phyloP scores from a whole-genome alignment of 352 stramenopile genomes.

The Phytopythium cucurbitacearum region DNA sequence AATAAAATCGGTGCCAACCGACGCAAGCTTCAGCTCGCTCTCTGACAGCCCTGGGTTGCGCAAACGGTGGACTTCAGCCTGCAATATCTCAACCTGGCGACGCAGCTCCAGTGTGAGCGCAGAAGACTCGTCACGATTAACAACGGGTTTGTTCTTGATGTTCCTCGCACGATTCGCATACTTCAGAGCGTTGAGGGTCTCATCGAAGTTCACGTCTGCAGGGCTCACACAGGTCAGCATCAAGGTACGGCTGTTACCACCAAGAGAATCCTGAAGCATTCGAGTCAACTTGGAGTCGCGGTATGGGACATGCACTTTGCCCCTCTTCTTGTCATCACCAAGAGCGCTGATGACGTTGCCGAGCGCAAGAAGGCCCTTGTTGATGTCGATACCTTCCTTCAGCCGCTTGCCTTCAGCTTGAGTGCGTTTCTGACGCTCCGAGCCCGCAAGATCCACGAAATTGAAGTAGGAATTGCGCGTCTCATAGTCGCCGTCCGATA shows the following conservation, averaged over 20 bases:
- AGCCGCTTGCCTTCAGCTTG: constrained; percentile 89
- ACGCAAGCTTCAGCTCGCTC: constrained; percentile 66
- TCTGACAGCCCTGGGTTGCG: constrained; percentile 79
- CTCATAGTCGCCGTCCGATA: constrained; percentile 62
- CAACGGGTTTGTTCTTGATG: constrained; percentile 87
- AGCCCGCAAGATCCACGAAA: constrained; percentile 91
- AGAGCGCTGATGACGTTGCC: constrained; percentile 98
- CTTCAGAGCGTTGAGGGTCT: constrained; percentile 91
- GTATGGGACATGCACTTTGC: constrained; percentile 92
- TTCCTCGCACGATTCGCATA: constrained; percentile 91
- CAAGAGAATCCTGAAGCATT: constrained; percentile 91
- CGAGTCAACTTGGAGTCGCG: constrained; percentile 93
- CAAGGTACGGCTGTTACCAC: constrained; percentile 89
- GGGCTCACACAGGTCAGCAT: constrained; percentile 93
- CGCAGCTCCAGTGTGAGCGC: constrained; percentile 68
- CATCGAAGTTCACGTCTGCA: constrained; percentile 88
- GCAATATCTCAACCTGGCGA: constrained; percentile 73
- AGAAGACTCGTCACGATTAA: constrained; percentile 81
- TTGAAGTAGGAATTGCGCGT: constrained; percentile 87
- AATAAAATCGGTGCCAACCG: constrained; percentile 55
- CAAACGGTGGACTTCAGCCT: constrained; percentile 78
- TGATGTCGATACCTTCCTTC: constrained; percentile 98
- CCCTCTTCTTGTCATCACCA: constrained; percentile 88
- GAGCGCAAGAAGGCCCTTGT: constrained; percentile 96
- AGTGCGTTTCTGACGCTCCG: constrained; percentile 94